Evolutionary conservation across 148 eudicot genomes (phyloP).

Genomic region (Camellia japonica): DNA sequence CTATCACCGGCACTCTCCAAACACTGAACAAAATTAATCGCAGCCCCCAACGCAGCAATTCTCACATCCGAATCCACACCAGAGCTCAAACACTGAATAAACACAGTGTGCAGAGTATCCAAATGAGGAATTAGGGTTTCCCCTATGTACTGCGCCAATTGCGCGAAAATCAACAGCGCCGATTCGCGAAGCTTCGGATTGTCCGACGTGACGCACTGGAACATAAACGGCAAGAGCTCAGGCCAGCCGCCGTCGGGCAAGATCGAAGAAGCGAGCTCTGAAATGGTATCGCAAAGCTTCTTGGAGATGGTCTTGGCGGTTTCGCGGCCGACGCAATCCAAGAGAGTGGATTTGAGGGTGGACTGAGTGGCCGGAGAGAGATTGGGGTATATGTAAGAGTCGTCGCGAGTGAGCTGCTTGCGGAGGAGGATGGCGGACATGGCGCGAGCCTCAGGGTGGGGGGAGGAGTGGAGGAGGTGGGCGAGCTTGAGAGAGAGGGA

Average conservation of each 20-base stretch:
- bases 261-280: constrained; percentile 67
- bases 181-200: constrained; percentile 51
- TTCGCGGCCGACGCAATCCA: constrained; percentile 50
- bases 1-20: constrained; percentile 46
- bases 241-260: constrained; percentile 66
- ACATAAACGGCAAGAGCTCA: constrained; percentile 75
- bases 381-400: constrained; percentile 35
- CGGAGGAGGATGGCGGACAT: constrained; percentile 53
- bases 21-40: constrained; percentile 73
- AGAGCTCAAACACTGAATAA: constrained; percentile 38
- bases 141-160: constrained; percentile 66
- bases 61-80: constrained; percentile 48
- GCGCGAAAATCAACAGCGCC: constrained; percentile 66
- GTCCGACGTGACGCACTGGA: constrained; percentile 66
- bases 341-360: constrained; percentile 45
- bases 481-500: constrained; percentile 49
- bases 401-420: constrained; percentile 43
- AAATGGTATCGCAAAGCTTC: constrained; percentile 70
- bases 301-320: constrained; percentile 48
- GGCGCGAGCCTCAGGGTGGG: constrained; percentile 47
- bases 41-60: constrained; percentile 63
- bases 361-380: constrained; percentile 47
- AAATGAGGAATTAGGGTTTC: constrained; percentile 51
- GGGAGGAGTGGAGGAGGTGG: constrained; percentile 38
- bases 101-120: constrained; percentile 55